Evolutionary conservation across 1,284 basidiomycete species (phyloP), one percentile per base, ranked within the genome.

Genomic region (Bondarzewia mesenterica): DNA sequence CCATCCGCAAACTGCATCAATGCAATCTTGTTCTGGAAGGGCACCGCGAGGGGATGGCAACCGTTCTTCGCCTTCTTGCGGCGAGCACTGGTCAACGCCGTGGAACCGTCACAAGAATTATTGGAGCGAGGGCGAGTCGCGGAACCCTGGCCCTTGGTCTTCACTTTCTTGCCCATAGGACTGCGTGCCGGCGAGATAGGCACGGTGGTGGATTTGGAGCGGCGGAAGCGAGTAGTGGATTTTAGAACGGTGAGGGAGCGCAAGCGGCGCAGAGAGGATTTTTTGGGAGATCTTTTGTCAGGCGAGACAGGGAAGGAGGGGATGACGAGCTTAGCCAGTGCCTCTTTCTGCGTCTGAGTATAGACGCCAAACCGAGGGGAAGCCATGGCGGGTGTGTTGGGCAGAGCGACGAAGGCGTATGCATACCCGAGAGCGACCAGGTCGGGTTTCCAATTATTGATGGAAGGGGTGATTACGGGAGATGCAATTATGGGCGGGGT

Each of bases 1-100:
- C 84, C 85, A 45, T 79, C 80, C 2, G 69, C 58, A 52, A 85
- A 78, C 60, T 85, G 84, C 70, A 80, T 75, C 49, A 86, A 65
- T 1, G 75, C 77, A 35, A 85, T 70, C 53, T 85, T 82, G 44
- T 75, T 75, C 5, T 74, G 69, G 29, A 86, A 71, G 3, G 80
- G 69, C 4, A 78, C 73, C 61, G 75, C 52, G 61, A 63, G 58
- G 15, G 16, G n/a, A 32, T 61, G 58, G 56, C 75, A 73, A 49
- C 71, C 66, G 7, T 66, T 26, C 22, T 38, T 37, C 16, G 32
- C 36, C 63, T 73, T 75, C 63, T 78, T 78, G 53, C 67, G 66
- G 58, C 68, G 69, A 5, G 67, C 62, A 26, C 71, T 61, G 45
- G 62, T 56, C 44, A 67, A 62, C 2, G 67, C 62, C 21, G 27